Percentiles rank a stretch among this genome's conserved stretches.
These are phyloP conservation scores for Phragmites australis DNA, from an alignment of 176 grass and related monocot species.

Conservation along the genomic window DNA sequence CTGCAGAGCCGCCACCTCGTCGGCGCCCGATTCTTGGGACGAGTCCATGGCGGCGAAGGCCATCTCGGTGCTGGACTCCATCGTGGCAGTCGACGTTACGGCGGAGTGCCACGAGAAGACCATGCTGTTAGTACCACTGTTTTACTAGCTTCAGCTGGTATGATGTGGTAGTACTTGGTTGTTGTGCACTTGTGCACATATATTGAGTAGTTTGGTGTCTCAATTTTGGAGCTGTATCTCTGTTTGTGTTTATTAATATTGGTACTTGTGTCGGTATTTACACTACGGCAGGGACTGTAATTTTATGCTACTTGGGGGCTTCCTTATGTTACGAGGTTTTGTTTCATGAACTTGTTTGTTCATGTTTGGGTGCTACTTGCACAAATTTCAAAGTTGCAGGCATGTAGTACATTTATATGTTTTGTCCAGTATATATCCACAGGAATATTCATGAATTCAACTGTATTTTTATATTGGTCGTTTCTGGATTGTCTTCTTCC, in stretches of 20 bases:
- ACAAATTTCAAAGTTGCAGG: not conserved
- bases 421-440: too few species aligned
- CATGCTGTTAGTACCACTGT: not conserved
- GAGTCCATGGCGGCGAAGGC: not conserved
- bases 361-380: not conserved
- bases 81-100: not conserved
- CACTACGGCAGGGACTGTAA: not conserved
- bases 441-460: too few species aligned
- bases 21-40: not conserved
- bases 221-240: not conserved
- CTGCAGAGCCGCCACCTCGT: not conserved
- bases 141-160: not conserved
- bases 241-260: slow-evolving; percentile 17
- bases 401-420: too few species aligned
- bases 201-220: not conserved
- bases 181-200: slow-evolving; percentile 25
- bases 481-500: too few species aligned
- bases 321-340: not conserved
- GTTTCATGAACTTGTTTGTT: not conserved
- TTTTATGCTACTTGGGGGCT: slow-evolving; percentile 24
- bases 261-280: not conserved
- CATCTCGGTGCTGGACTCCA: slow-evolving; percentile 17
- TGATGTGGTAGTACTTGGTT: not conserved
- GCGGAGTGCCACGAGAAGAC: not conserved
- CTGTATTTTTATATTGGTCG: not conserved